Evolutionary conservation across 2,329 filamentous ascomycete genomes (phyloP), one percentile per base, ranked within the genome.

Genomic region (Fusarium euwallaceae): DNA sequence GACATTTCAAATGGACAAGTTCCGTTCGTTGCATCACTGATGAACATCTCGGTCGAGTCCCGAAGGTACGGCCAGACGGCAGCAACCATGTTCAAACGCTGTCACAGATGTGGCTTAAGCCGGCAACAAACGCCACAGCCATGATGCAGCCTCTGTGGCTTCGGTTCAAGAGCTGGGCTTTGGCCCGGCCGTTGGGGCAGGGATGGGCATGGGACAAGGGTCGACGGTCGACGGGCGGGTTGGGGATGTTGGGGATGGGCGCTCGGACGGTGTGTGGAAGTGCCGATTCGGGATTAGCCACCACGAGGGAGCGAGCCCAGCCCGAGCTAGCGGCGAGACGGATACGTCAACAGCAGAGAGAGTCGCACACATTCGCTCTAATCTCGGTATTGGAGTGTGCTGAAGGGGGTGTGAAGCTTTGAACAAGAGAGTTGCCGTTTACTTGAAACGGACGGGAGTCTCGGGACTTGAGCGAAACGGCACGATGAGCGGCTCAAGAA

Each of bases 141-240:
- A 41, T 62, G 34, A 59, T 45, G 37, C 56, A 59, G 56, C 37
- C 59, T 41, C 34, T 61, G 76, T 79, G 76, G 77, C 77, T 79
- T 78, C 76, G 77, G 77, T 71, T 73, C 70, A 43, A 71, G 68
- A 55, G 32, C 64, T 70, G 51, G 48, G 62, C 64, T 71, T 75
- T 68, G 69, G 68, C 67, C 77, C 77, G 72, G 66, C 72, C 65
- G 77, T 78, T 78, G 77, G 75, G 77, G 77, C 68, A 76, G 43
- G 65, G 55, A 67, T 69, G 58, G 66, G 61, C 66, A 70, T 70
- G 69, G 66, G 60, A 66, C 75, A 78, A 61, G 77, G 75, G 61
- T 78, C 32, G 43, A 68, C 48, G 68, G 56, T 68, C 59, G 39
- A 65, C 48, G 56, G 61, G 41, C 51, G 61, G 69, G 69, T 72